These are phyloP conservation scores for Elasticomyces elasticus DNA, from an alignment of 495 filamentous ascomycete genomes.

Conservation along the genomic window DNA sequence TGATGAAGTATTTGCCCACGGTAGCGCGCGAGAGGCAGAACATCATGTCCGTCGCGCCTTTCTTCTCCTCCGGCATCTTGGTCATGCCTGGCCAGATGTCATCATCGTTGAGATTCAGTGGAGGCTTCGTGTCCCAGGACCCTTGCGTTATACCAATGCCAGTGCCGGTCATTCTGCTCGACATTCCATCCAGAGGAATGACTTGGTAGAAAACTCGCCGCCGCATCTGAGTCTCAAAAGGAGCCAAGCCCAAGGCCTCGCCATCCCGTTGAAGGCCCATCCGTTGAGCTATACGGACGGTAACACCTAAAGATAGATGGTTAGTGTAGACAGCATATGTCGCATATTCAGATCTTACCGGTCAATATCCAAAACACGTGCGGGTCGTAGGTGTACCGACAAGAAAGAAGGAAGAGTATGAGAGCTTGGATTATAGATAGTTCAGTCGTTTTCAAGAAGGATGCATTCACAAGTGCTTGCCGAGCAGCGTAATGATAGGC, in stretches of 20 bases:
- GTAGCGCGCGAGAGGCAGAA: conserved; percentile 15
- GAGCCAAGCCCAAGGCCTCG: conserved; percentile 8
- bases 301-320: too few species aligned
- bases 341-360: too few species aligned
- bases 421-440: conserved; percentile 18
- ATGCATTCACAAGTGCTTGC: conserved; percentile 18
- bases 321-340: too few species aligned
- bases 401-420: conserved; percentile 15
- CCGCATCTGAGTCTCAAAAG: conserved; percentile 22
- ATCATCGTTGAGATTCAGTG: conserved; percentile 22
- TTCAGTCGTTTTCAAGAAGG: conserved; percentile 16
- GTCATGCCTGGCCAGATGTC: conserved; percentile 20
- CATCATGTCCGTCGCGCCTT: conserved; percentile 21
- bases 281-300: conserved; percentile 17
- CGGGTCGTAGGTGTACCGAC: conserved; percentile 11
- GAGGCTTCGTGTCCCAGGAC: conserved; percentile 11
- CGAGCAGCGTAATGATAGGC: conserved; percentile 10
- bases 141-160: conserved; percentile 5
- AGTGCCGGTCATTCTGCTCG: conserved; percentile 12
- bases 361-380: conserved; percentile 23
- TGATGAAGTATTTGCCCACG: conserved; percentile 2
- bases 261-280: conserved; percentile 23
- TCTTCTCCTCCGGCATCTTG: conserved; percentile 2
- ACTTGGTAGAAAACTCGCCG: conserved; percentile 23
- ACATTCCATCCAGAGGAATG: conserved; percentile 16